Evolutionary conservation across 2,329 filamentous ascomycete genomes (phyloP).

Genomic region (Malbranchea cinnamomea): DNA sequence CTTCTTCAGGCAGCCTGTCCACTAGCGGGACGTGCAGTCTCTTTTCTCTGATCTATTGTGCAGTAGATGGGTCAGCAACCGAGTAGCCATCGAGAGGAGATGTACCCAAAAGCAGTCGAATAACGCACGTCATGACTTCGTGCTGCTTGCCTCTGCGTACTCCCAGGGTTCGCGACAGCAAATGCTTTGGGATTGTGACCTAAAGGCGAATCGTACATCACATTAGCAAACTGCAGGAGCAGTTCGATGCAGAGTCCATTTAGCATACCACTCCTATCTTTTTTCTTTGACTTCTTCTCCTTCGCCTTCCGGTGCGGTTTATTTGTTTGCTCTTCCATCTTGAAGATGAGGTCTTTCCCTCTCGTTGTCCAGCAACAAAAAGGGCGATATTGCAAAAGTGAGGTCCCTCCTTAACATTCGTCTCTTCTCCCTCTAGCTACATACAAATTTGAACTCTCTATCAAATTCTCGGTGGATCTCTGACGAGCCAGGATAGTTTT

Average conservation of each 20-base stretch:
- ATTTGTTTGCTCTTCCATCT: conserved; percentile 71
- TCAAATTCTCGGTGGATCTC: too few relatives aligned
- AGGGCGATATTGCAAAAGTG: conserved; percentile 7
- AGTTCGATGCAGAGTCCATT: not conserved
- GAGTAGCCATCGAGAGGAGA: conserved; percentile 3
- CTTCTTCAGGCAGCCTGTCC: conserved; percentile 88
- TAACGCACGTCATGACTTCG: conserved; percentile 38
- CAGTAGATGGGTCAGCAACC: conserved; percentile 9
- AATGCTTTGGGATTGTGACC: conserved; percentile 84
- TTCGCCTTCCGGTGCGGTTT: conserved; percentile 75
- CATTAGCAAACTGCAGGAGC: conserved; percentile 2
- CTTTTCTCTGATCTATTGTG: conserved; percentile 74
- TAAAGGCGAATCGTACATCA: conserved; percentile 18
- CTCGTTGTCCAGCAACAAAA: too few relatives aligned
- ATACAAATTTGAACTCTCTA: too few relatives aligned
- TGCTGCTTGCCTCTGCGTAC: conserved; percentile 52
- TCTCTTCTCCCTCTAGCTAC: too few relatives aligned
- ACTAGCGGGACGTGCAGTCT: conserved; percentile 90
- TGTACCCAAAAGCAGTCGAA: conserved; percentile 2
- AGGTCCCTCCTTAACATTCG: conserved; percentile 11
- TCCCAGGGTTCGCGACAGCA: conserved; percentile 67
- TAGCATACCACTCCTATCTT: conserved; percentile 12
- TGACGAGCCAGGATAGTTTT: too few relatives aligned
- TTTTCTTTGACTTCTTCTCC: conserved; percentile 61
- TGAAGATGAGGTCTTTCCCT: conserved; percentile 13